Base-by-base conservation (phyloP, 2,329 filamentous ascomycete species). In the Hypoxylon sp. region DNA sequence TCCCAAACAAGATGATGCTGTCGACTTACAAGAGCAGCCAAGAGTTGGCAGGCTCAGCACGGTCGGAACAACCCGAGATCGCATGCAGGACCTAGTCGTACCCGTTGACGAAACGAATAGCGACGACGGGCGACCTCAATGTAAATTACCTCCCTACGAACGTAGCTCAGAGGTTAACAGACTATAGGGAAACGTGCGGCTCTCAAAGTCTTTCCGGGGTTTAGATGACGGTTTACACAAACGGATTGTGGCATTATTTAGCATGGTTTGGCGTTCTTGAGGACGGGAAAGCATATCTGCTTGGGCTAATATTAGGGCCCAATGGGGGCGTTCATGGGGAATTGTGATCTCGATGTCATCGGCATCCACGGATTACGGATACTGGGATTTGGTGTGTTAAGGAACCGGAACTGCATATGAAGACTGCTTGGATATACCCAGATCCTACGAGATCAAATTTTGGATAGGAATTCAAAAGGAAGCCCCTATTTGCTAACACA, bases 191-290 rank as follows among this genome's bases (percentile, higher is more conserved):
- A 81, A 58, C 81, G 80, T 63, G 79, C 78, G 58, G 75, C 83
- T 59, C 78, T 80, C 37, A 83, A 82, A 47, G 77, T 84, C 57
- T 85, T 85, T 59, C 83, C 83, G 13, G 75, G 74, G 17, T 77
- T 76, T 63, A 66, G 71, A 62, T 75, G 51, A 73, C n/a, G n/a
- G 26, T 55, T 37, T 63, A 50, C 22, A 50, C 51, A 33, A 46
- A 59, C 39, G 37, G 54, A 61, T 47, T 48, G 35, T 29, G 37
- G 60, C 60, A 66, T 59, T 29, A 44, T 63, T 50, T 58, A 67
- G 69, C 69, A 71, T 71, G 48, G 59, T 73, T 65, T 63, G 66
- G 74, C 73, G 73, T 74, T 65, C 47, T 31, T n/a, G 42, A 48
- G 59, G 17, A 35, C 17, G 35, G 58, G 54, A 60, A 60, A 58